Percentiles rank a stretch among this genome's conserved stretches.
These are phyloP conservation scores for Camelina neglecta DNA, from an alignment of 345 rosid genomes.

Conservation along the genomic window DNA sequence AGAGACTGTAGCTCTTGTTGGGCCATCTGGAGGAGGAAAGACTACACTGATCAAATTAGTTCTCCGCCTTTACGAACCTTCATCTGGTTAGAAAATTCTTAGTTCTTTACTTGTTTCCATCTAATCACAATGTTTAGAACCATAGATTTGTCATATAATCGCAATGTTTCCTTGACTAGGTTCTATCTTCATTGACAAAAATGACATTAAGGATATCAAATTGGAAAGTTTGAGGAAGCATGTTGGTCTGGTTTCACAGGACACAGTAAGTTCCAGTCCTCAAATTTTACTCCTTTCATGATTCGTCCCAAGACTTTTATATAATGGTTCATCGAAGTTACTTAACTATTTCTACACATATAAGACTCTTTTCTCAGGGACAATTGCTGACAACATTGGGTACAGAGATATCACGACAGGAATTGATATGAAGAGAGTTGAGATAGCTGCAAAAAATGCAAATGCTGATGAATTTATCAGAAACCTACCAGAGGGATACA, in stretches of 20 bases:
- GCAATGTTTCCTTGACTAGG: conserved; percentile 49
- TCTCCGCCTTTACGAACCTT: conserved; percentile 88
- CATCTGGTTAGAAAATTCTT: conserved; percentile 54
- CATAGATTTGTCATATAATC: not conserved
- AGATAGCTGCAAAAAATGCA: conserved; percentile 71
- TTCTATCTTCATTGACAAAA: conserved; percentile 66
- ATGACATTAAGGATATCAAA: conserved; percentile 58
- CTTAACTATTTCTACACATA: conserved; percentile 18
- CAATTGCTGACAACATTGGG: conserved; percentile 95
- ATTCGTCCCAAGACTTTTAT: conserved; percentile 9
- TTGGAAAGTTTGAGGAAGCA: conserved; percentile 80
- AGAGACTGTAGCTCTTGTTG: conserved; percentile 88
- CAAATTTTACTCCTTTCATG: conserved; percentile 1
- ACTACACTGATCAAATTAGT: conserved; percentile 92
- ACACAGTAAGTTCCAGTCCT: conserved; percentile 61
- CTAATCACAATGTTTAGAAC: conserved; percentile 29
- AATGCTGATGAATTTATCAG: conserved; percentile 90
- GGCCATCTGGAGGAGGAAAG: conserved; percentile 99
- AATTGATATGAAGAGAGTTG: conserved; percentile 80
- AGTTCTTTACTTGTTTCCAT: conserved; percentile 16
- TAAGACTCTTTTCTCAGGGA: conserved; percentile 89
- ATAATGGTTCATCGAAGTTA: conserved; percentile 35
- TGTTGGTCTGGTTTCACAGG: conserved; percentile 95
- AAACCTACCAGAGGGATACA: conserved; percentile 77
- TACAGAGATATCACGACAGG: conserved; percentile 68